Percentiles rank a stretch among this genome's conserved stretches.
phyloP scores from a whole-genome alignment of 306 rosid genomes.

The Hippophae rhamnoides region DNA sequence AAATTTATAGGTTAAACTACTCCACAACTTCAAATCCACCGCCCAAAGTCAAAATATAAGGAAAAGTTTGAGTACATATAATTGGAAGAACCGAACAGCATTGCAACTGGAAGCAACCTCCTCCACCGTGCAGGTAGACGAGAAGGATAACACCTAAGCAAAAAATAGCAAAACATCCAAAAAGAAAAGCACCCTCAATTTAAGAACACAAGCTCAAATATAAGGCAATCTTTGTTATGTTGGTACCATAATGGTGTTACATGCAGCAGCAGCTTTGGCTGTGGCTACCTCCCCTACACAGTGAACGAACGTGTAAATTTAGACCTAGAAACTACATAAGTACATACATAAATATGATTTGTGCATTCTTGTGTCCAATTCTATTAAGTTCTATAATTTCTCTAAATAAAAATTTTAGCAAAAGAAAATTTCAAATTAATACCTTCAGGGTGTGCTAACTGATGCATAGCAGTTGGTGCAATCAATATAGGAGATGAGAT shows the following conservation, averaged over 20 bases:
- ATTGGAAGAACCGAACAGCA: constrained; percentile 61
- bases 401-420: neutral
- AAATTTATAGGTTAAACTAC: neutral
- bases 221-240: neutral
- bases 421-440: neutral
- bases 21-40: neutral
- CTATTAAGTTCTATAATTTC: neutral
- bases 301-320: neutral
- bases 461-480: constrained; percentile 48
- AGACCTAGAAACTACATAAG: neutral
- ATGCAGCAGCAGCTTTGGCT: constrained; percentile 66
- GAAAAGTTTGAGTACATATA: constrained; percentile 35
- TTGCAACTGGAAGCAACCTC: constrained; percentile 68
- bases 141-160: constrained; percentile 35
- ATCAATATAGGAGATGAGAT: constrained; percentile 49
- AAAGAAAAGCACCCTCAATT: neutral
- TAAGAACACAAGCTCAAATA: neutral
- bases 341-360: no score
- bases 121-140: constrained; percentile 44
- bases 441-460: constrained; percentile 59
- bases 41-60: neutral
- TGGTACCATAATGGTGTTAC: constrained; percentile 55
- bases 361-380: no score
- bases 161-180: neutral
- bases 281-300: constrained; percentile 58